Conservation (phyloP, 2,329 filamentous ascomycete genomes). For the Fusarium verticillioides region DNA sequence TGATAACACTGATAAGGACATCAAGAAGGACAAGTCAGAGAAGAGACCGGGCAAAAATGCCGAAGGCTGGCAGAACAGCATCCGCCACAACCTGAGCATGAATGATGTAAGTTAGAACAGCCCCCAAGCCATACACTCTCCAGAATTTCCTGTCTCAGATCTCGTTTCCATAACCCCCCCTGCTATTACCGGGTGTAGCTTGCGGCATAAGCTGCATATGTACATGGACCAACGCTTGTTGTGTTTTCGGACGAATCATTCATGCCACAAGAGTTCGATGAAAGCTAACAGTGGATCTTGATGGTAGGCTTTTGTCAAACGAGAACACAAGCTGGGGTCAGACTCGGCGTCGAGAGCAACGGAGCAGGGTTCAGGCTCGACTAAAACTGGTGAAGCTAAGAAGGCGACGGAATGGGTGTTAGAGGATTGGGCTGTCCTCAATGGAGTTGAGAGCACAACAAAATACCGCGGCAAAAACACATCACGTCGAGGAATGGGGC, state of each 20-base stretch:
- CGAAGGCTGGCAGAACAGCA: conserved; percentile 94
- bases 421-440: conserved; percentile 72
- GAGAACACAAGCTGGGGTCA: conserved; percentile 48
- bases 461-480: conserved; percentile 70
- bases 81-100: conserved; percentile 96
- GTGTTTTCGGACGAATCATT: conserved; percentile 1
- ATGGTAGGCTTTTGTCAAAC: conserved; percentile 57
- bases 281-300: conserved; percentile 29
- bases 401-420: conserved; percentile 83
- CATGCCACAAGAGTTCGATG: not conserved
- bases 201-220: conserved; percentile 16
- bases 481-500: conserved; percentile 36
- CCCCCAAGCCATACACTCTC: conserved; percentile 9
- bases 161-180: conserved; percentile 5
- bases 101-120: conserved; percentile 73
- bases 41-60: conserved; percentile 34
- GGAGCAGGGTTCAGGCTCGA: conserved; percentile 6
- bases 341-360: conserved; percentile 1
- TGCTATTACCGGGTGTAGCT: conserved; percentile 9
- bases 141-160: conserved; percentile 26
- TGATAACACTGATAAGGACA: conserved; percentile 81
- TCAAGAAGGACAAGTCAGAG: conserved; percentile 64
- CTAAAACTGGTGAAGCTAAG: conserved; percentile 56
- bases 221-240: conserved; percentile 21
- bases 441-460: conserved; percentile 88